These are phyloP conservation scores for Colletotrichum agaves DNA, from an alignment of 2,329 filamentous ascomycete species.

Conservation along the genomic window DNA sequence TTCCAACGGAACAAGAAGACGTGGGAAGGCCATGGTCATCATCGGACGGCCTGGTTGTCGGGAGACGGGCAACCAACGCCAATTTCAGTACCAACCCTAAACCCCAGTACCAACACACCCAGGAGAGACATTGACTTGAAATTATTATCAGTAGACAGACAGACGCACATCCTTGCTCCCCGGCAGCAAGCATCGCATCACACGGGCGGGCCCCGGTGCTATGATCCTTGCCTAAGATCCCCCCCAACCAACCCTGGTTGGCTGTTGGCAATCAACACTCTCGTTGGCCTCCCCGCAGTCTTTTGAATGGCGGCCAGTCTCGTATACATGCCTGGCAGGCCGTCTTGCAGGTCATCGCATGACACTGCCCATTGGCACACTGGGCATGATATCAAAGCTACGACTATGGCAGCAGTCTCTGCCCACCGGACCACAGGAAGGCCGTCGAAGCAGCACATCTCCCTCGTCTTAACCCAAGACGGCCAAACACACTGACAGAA, in stretches of 20 bases:
- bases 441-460: slow-evolving; percentile 6
- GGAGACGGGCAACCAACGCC: not conserved
- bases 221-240: slow-evolving; percentile 1
- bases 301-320: not conserved
- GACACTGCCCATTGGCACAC: not conserved
- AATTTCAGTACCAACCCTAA: not conserved
- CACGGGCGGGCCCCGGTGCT: not conserved
- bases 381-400: not conserved
- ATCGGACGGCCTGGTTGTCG: not conserved
- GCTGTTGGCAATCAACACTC: slow-evolving; percentile 20
- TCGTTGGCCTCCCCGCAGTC: not conserved
- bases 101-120: not conserved
- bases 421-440: not conserved
- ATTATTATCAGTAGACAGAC: not conserved
- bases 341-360: not conserved
- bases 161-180: not conserved
- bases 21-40: not conserved
- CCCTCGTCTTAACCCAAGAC: slow-evolving; percentile 35
- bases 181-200: slow-evolving; percentile 19
- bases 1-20: not conserved
- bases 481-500: slow-evolving; percentile 26
- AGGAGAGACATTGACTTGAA: slow-evolving; percentile 1
- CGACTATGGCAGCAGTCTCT: slow-evolving; percentile 3
- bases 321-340: not conserved
- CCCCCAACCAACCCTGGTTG: not conserved